Conservation (phyloP, 805 yeast genomes). For the Yarrowia bubula region DNA sequence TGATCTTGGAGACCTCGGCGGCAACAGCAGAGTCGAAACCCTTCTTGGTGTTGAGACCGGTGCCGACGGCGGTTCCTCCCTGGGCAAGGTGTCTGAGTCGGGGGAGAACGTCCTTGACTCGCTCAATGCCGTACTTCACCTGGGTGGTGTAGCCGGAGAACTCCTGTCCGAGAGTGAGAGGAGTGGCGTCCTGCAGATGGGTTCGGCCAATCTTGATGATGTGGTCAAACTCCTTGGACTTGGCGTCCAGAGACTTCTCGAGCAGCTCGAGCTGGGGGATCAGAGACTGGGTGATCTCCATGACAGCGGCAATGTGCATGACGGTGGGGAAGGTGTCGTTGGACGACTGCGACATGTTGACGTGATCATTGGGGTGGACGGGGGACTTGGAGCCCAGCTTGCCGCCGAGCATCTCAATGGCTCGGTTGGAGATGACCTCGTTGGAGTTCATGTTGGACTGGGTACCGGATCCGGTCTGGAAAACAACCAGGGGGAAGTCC, state of each 20-base stretch:
- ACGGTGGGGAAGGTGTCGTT: conserved; percentile 99
- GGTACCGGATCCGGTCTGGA: conserved; percentile 99
- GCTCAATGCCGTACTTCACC: conserved; percentile 80
- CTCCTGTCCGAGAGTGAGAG: conserved; percentile 96
- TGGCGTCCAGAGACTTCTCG: conserved; percentile 72
- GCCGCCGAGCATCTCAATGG: conserved; percentile 94
- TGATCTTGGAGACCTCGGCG: conserved; percentile 74
- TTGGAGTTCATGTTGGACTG: conserved; percentile 99
- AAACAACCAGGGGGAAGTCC: conserved; percentile 96
- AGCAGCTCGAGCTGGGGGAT: conserved; percentile 77
- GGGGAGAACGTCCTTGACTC: conserved; percentile 76
- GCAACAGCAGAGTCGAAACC: conserved; percentile 91
- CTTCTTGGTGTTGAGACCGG: conserved; percentile 90
- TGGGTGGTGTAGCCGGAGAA: conserved; percentile 96
- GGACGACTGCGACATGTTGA: conserved; percentile 97
- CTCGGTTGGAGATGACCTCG: conserved; percentile 97
- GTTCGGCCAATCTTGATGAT: conserved; percentile 99
- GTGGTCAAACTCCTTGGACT: conserved; percentile 77
- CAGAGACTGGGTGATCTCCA: conserved; percentile 72
- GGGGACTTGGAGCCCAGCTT: conserved; percentile 86
- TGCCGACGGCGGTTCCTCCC: conserved; percentile 99
- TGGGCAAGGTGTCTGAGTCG: conserved; percentile 84
- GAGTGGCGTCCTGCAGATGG: conserved; percentile 98
- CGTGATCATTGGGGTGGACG: conserved; percentile 98
- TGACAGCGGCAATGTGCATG: conserved; percentile 98